phyloP scores from a whole-genome alignment of 345 rosid species.

The Streptanthus diversifolius region DNA sequence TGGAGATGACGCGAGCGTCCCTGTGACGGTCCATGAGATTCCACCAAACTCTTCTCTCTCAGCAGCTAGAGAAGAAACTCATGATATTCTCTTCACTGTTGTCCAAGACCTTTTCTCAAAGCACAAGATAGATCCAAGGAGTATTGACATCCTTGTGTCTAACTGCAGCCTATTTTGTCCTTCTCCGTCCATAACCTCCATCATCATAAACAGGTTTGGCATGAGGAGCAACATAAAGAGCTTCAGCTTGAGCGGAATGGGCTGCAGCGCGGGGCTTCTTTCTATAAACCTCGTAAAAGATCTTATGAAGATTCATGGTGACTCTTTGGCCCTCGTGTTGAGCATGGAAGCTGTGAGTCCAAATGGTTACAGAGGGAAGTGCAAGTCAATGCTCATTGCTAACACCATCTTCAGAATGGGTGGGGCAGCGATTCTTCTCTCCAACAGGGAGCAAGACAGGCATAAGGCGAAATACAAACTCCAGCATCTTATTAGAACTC shows the following conservation, averaged over 20 bases:
- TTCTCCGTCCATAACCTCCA: conserved; percentile 57
- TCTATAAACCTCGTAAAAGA: conserved; percentile 51
- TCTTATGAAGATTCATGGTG: conserved; percentile 47
- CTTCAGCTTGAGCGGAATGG: conserved; percentile 60
- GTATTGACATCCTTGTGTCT: conserved; percentile 59
- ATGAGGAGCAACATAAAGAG: conserved; percentile 52
- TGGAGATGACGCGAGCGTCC: conserved; percentile 51
- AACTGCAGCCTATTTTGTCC: conserved; percentile 75
- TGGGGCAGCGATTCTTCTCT: conserved; percentile 54
- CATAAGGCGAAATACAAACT: conserved; percentile 49
- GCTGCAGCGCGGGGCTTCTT: conserved; percentile 57
- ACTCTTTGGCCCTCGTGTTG: conserved; percentile 50
- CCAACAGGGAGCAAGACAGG: conserved; percentile 48
- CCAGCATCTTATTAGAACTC: conserved; percentile 55
- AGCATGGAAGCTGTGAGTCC: conserved; percentile 56
- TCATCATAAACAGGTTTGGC: conserved; percentile 47
- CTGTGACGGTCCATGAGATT: conserved; percentile 42
- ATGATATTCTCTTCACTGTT: conserved; percentile 44
- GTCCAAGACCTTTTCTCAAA: conserved; percentile 49
- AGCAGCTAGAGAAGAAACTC: conserved; percentile 39
- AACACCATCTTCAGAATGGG: conserved; percentile 61
- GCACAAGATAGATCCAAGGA: conserved; percentile 44
- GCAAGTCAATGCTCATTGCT: conserved; percentile 53
- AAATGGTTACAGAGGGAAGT: conserved; percentile 41
- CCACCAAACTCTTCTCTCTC: conserved; percentile 34